phyloP scores from a whole-genome alignment of 805 yeast genomes.

The Metschnikowia baotianmanensis region DNA sequence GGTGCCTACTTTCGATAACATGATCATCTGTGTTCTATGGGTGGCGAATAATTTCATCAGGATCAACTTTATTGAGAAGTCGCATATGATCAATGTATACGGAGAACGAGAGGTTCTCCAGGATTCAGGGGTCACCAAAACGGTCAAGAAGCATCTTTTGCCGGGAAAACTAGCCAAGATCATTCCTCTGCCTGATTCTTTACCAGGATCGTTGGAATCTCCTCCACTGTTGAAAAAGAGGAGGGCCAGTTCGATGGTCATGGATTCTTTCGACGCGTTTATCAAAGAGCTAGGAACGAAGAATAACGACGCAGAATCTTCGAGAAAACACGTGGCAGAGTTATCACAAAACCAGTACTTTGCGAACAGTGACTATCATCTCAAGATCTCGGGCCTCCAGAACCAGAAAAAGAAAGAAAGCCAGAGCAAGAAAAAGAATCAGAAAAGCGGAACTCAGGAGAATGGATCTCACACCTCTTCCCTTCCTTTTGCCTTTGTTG shows the following conservation, averaged over 20 bases:
- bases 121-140: conserved; percentile 49
- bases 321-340: conserved; percentile 37
- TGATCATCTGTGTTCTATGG: conserved; percentile 57
- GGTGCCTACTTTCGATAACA: conserved; percentile 47
- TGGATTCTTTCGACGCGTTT: conserved; percentile 47
- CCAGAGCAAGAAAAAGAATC: too few relatives aligned
- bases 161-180: conserved; percentile 39
- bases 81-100: conserved; percentile 73
- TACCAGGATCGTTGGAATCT: too few relatives aligned
- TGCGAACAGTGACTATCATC: conserved; percentile 34
- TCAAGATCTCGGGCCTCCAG: conserved; percentile 25
- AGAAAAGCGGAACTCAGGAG: too few relatives aligned
- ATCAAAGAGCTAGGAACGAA: conserved; percentile 34
- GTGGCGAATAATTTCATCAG: conserved; percentile 62
- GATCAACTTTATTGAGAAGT: conserved; percentile 70
- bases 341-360: conserved; percentile 40
- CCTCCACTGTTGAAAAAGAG: conserved; percentile 8
- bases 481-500: conserved; percentile 33
- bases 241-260: conserved; percentile 35
- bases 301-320: conserved; percentile 21
- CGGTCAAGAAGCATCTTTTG: conserved; percentile 40
- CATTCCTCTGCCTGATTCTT: conserved; percentile 19
- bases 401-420: too few relatives aligned
- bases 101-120: conserved; percentile 61
- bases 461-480: too few relatives aligned